These are phyloP conservation scores for Streptanthus diversifolius DNA, from an alignment of 345 rosid species.

Conservation along the genomic window DNA sequence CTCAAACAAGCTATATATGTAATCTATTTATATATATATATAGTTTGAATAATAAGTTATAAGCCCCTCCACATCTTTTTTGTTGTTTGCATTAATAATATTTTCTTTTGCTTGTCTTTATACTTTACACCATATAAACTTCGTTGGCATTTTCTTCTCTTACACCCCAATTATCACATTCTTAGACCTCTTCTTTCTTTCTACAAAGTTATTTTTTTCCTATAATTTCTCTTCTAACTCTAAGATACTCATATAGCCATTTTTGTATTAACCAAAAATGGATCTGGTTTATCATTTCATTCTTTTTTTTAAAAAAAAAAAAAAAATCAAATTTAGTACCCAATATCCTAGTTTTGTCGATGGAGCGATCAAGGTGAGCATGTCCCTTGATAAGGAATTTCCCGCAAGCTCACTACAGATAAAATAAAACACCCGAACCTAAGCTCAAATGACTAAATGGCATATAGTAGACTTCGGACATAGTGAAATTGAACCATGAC, in stretches of 20 bases:
- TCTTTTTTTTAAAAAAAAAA: too few species aligned
- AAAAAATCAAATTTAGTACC: too few species aligned
- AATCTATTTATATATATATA: constrained; percentile 19
- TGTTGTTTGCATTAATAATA: not conserved
- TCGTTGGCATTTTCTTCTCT: constrained; percentile 37
- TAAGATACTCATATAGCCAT: not conserved
- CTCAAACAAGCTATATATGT: constrained; percentile 22
- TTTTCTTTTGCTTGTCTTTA: not conserved
- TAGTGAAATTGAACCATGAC: not conserved
- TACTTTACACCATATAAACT: constrained; percentile 32
- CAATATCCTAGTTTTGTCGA: too few species aligned
- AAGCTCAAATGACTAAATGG: not conserved
- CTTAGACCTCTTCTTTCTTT: constrained; percentile 21
- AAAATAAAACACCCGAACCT: not conserved
- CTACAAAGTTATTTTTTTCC: constrained; percentile 12
- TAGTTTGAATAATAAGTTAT: constrained; percentile 14
- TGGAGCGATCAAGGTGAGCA: too few species aligned
- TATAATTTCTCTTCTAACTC: not conserved
- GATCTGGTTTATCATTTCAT: not conserved
- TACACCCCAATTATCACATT: constrained; percentile 33
- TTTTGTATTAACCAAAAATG: not conserved
- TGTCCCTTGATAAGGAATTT: not conserved
- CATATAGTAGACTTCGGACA: not conserved
- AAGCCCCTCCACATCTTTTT: constrained; percentile 25
- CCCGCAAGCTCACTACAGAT: not conserved